Evolutionary conservation across 805 yeast species (phyloP).

Genomic region (Aciculoconidium aculeatum): DNA sequence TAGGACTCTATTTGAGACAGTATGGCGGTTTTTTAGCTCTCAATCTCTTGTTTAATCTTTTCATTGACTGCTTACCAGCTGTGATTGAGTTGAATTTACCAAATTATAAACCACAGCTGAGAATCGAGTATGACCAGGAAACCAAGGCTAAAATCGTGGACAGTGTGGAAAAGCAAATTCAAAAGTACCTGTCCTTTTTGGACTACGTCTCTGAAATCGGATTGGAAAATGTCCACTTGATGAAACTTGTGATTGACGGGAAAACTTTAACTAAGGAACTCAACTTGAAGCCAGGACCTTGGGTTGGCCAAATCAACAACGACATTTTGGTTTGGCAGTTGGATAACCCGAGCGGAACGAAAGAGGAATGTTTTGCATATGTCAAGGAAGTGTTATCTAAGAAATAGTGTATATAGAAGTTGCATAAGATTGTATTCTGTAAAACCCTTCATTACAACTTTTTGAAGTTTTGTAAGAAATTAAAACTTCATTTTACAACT

Average conservation of each 20-base stretch:
- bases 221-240: slow-evolving; percentile 38
- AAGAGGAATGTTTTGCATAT: slow-evolving; percentile 50
- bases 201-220: slow-evolving; percentile 23
- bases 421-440: no score
- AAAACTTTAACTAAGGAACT: slow-evolving; percentile 52
- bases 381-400: slow-evolving; percentile 19
- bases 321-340: slow-evolving; percentile 69
- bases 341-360: slow-evolving; percentile 54
- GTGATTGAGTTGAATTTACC: slow-evolving; percentile 1
- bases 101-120: slow-evolving; percentile 6
- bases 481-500: no score
- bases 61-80: slow-evolving; percentile 20
- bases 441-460: no score
- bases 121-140: not conserved
- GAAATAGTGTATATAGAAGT: no score
- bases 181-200: slow-evolving; percentile 28
- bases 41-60: slow-evolving; percentile 33
- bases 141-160: not conserved
- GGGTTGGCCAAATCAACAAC: slow-evolving; percentile 62
- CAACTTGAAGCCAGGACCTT: slow-evolving; percentile 72
- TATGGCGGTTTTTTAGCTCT: slow-evolving; percentile 49
- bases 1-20: slow-evolving; percentile 55
- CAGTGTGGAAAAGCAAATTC: slow-evolving; percentile 8
- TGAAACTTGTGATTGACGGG: slow-evolving; percentile 74
- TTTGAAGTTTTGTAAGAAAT: no score